Evolutionary conservation across 139 green algal genomes (phyloP).

Genomic region (Choricystis sp.): DNA sequence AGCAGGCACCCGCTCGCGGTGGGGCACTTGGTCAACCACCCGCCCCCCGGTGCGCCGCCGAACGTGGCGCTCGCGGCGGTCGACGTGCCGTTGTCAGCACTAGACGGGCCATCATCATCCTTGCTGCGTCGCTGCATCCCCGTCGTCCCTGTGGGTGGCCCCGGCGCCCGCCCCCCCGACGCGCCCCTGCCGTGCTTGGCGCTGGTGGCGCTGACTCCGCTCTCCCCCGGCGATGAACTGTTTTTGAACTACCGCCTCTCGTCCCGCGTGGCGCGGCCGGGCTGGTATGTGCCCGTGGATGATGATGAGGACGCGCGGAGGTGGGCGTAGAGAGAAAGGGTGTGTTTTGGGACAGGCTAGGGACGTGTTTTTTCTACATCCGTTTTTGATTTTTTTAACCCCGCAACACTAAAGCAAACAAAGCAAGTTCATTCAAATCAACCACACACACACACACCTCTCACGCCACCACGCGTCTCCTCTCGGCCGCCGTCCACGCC

Average conservation of each 20-base stretch:
- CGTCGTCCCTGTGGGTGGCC: background rate
- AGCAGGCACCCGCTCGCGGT: slow-evolving; percentile 37
- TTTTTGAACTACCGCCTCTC: slow-evolving; percentile 59
- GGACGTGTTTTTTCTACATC: slow-evolving; percentile 10
- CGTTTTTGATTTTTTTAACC: too few species aligned
- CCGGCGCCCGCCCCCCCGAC: background rate
- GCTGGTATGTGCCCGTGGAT: slow-evolving; percentile 52
- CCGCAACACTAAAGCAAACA: too few species aligned
- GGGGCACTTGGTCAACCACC: slow-evolving; percentile 53
- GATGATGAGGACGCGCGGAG: slow-evolving; percentile 33
- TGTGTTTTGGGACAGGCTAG: too few species aligned
- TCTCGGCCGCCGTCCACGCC: too few species aligned
- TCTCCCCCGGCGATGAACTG: slow-evolving; percentile 42
- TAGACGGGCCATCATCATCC: background rate
- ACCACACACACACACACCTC: too few species aligned
- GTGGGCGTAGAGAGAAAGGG: too few species aligned
- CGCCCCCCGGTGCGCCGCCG: slow-evolving; percentile 13
- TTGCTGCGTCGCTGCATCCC: background rate
- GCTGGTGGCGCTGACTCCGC: slow-evolving; percentile 27
- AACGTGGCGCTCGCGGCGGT: slow-evolving; percentile 42
- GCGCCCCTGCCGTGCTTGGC: slow-evolving; percentile 23
- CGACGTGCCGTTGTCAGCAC: slow-evolving; percentile 2
- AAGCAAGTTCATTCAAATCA: too few species aligned
- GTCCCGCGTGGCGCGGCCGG: slow-evolving; percentile 20
- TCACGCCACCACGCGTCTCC: too few species aligned